phyloP scores from a whole-genome alignment of 1,284 basidiomycete genomes.

The Erythrobasidium hasegawianum region DNA sequence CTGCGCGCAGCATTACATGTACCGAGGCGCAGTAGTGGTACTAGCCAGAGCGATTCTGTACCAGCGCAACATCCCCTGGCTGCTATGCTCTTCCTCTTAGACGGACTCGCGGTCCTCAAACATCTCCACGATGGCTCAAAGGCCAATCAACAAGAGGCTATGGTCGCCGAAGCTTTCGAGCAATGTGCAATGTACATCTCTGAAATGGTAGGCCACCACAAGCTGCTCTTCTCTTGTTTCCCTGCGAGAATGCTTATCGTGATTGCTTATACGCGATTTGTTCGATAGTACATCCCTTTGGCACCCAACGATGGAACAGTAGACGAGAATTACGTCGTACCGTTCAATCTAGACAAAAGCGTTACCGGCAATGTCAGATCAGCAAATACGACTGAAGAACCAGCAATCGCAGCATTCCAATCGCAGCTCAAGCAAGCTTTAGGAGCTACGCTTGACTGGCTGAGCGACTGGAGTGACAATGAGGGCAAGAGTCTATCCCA shows the following conservation, averaged over 20 bases:
- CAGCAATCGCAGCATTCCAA: not conserved
- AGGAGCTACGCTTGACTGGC: not conserved
- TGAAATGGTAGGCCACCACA: not conserved
- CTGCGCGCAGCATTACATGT: no score
- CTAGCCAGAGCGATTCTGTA: no score
- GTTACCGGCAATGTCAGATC: not conserved
- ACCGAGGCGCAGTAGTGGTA: no score
- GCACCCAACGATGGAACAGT: not conserved
- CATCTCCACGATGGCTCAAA: not conserved
- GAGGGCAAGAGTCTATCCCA: not conserved
- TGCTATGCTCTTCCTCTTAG: conserved; percentile 22
- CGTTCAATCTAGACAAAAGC: not conserved
- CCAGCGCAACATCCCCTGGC: not conserved
- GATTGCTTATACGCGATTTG: no score
- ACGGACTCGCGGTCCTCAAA: conserved; percentile 7
- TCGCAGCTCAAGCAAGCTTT: not conserved
- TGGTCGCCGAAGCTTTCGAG: not conserved
- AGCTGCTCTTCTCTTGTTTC: not conserved
- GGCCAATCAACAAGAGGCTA: not conserved
- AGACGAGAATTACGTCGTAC: not conserved
- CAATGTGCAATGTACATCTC: not conserved
- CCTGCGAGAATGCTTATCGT: not conserved
- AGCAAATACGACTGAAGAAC: not conserved
- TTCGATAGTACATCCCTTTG: not conserved
- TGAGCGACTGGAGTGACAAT: not conserved